Base-by-base conservation (phyloP, 345 rosid species). In the Diplotaxis tenuifolia region DNA sequence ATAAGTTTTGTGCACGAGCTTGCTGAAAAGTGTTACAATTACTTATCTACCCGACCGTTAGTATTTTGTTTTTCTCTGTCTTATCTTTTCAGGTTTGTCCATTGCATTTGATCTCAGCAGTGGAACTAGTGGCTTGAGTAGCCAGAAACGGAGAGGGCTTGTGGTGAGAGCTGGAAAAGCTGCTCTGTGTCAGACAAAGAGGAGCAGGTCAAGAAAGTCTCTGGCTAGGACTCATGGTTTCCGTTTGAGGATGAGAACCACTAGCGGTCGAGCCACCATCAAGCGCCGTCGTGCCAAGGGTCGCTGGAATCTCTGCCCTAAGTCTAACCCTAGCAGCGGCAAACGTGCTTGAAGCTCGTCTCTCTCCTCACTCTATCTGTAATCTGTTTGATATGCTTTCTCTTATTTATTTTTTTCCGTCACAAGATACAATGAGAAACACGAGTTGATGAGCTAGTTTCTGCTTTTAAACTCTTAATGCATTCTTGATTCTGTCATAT, bases 201-300 rank as follows among this genome's bases (percentile, higher is more conserved):
- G 99, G 84, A 91, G 83, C 78, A 87, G 93, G 76, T 95, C 97
- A 15, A 78, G 96, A 54, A 95, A 95, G 73, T 95, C 97, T 65
- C 81, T 95, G 75, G 96, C 99, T 42, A 83, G 97, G 61, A 88
- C 96, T 55, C 99, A 95, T 73, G 97, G 99, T 28, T 95, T 89
- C 80, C 93, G 97, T 40, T 70, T 69, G 81, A 81, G 99, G 60
- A 95, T 88, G 96, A 86, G 90, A 71, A 94, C 97, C 45, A 89
- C 98, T n/a, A 80, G 88, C 8, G 97, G 97, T 60, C 85, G 97
- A 82, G 98, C 97, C 2, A 38, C 88, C 53, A 73, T 94, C 50
- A 89, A 87, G 74, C 97, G 97, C 20, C 67, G 98, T 72, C 93
- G 99, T 45, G 97, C 92, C 60, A 95, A 95, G 82, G 97, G 99